phyloP scores from a whole-genome alignment of 83 land plant species.

The Picea engelmannii region DNA sequence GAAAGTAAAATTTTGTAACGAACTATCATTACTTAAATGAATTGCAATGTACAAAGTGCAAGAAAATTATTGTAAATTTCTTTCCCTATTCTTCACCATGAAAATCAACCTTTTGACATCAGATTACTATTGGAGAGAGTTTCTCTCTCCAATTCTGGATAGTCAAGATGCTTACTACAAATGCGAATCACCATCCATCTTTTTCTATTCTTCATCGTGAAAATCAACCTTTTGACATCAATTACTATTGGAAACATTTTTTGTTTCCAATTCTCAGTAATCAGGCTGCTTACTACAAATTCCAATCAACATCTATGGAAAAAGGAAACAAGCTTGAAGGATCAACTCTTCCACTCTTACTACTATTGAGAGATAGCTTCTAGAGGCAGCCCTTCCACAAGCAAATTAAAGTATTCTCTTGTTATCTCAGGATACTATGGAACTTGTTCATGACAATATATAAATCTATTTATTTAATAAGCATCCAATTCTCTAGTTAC shows the following conservation, averaged over 20 bases:
- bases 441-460: not conserved
- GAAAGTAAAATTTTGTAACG: too few species aligned
- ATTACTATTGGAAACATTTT: too few species aligned
- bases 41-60: too few species aligned
- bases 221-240: too few species aligned
- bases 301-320: not conserved
- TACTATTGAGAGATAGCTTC: constrained; percentile 1
- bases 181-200: too few species aligned
- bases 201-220: too few species aligned
- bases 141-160: too few species aligned
- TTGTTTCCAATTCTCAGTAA: not conserved
- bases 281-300: not conserved
- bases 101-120: not conserved
- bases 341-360: not conserved
- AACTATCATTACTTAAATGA: too few species aligned
- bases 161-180: too few species aligned
- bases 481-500: not conserved
- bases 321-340: not conserved
- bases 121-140: not conserved
- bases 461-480: not conserved
- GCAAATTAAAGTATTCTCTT: not conserved
- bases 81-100: too few species aligned
- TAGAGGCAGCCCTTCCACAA: not conserved
- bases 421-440: not conserved
- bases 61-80: too few species aligned